Evolutionary conservation across 441 rosid species (phyloP), one percentile per base, ranked within the genome.

Genomic region (Metrosideros polymorpha): DNA sequence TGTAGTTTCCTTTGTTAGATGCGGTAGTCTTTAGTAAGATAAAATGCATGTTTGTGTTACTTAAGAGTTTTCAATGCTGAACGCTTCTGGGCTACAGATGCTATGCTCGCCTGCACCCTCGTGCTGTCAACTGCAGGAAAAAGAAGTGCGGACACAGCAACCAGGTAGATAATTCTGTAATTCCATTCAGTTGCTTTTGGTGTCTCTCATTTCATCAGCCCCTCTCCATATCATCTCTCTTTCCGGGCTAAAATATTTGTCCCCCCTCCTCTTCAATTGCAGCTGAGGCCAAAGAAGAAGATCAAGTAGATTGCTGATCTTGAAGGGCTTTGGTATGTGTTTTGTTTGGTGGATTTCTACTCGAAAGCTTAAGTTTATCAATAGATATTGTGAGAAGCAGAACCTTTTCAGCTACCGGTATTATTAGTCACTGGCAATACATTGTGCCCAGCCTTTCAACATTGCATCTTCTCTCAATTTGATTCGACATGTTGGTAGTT

Each of bases 281-380:
- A 94, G 97, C 77, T 94, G 93, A 94, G 97, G 96, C 93, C 95
- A 29, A 94, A 94, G 94, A 94, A 94, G 96, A 93, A 94, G 93
- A 91, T 92, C 90, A 94, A 94, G 95, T 93, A 93, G 92, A 87
- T 59, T 77, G 71, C 29, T 61, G 30, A 25, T 77, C 45, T 5
- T 54, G 87, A 52, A 50, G 50, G 66, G 66, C 86, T 79, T 22
- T 15, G 61, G 77, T 47, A 27, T 42, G 24, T 43, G 63, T 51
- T 53, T 29, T 76, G 32, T 43, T 35, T 82, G 84, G 52, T 32
- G 47, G 14, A 35, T 35, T 71, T 39, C 35, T 47, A 71, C 47
- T 27, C 14, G 12, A 29, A 55, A 56, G 75, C 75, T 9, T 0
- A 59, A 30, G 27, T 30, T n/a, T 84, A 59, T 29, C 12, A 1